Conservation (phyloP, 2,329 filamentous ascomycete species). For the Pseudopyricularia cyperi region DNA sequence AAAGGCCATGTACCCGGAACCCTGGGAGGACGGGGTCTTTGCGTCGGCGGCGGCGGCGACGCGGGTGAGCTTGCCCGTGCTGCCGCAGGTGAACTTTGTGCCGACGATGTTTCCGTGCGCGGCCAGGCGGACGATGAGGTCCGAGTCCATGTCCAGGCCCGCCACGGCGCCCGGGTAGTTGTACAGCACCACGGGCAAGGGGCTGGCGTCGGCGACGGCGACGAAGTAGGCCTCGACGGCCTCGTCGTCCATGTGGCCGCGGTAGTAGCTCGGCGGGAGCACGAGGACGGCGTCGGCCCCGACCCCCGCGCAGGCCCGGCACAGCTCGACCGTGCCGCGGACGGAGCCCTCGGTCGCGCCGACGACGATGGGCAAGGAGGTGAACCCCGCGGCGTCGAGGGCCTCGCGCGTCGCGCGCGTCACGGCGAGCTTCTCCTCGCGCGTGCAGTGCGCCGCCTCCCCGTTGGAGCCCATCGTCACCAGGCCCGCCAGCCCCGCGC, state of each 20-base stretch:
- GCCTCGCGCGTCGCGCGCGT: constrained; percentile 70
- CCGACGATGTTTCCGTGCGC: constrained; percentile 74
- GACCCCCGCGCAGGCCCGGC: constrained; percentile 47
- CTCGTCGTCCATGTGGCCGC: constrained; percentile 60
- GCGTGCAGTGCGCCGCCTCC: constrained; percentile 74
- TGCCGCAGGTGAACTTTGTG: constrained; percentile 86
- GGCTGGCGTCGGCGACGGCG: constrained; percentile 60
- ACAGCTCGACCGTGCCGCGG: constrained; percentile 64
- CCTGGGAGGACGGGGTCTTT: constrained; percentile 46
- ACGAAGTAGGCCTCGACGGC: constrained; percentile 45
- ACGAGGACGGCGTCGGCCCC: constrained; percentile 73
- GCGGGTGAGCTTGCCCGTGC: constrained; percentile 77
- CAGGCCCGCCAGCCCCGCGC: constrained; percentile 67
- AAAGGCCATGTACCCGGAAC: constrained; percentile 69
- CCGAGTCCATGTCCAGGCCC: constrained; percentile 82
- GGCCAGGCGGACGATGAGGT: constrained; percentile 68
- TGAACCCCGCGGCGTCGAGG: constrained; percentile 68
- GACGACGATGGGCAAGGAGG: constrained; percentile 64
- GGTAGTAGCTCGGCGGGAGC: constrained; percentile 75
- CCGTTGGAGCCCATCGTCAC: constrained; percentile 87
- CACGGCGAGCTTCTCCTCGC: constrained; percentile 62
- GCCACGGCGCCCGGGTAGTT: constrained; percentile 84
- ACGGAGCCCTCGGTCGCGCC: constrained; percentile 75
- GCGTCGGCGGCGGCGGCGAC: constrained; percentile 63
- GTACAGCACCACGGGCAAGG: constrained; percentile 72